Base-by-base conservation (phyloP, 192 early-diverging fungal species). In the Coemansia sp. region DNA sequence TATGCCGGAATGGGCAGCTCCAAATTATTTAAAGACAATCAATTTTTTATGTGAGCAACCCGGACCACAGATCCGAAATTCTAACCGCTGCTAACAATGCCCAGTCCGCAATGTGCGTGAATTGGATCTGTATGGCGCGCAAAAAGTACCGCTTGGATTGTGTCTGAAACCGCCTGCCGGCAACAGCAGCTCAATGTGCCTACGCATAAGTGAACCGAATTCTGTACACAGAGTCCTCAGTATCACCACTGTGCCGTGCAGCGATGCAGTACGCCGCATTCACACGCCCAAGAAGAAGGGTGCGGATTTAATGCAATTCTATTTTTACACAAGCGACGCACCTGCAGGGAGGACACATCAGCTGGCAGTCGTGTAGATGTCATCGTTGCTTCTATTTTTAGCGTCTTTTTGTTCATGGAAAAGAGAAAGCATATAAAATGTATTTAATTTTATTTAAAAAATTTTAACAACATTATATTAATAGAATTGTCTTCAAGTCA, bases 31-130 rank as follows among this genome's bases (percentile, higher is more conserved):
- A 30, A 17, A 27, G 25, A 27, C 50, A 23, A 30, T 1, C 25
- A 37, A 52, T 37, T 48, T 18, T 22, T 3, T 48, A 24, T 19
- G 41, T 30, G 41, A 43, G 17, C 46, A 17, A 30, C 8, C 17
- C 25, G 50, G 30, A 52, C 50, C 50, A 27, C 50, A 30, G 50
- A 52, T 27, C 50, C 50, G 46, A 52, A 52, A 30, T 52, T 13
- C 46, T 23, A 9, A 25, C 3, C n/a, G 46, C 22, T 10, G 22
- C 4, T 33, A 52, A 52, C 34, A 52, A 52, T 52, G 50, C 18
- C 33, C 25, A 17, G 50, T 33, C 50, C 34, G 30, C 30, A 37
- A 11, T n/a, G 50, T 18, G 27, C 27, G 13, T 33, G 21, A 10
- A 30, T 27, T 37, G 18, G 27, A 52, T 12, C 34, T 54, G 53